Base-by-base conservation (phyloP, 2,329 filamentous ascomycete species). In the Diaporthe velutina region DNA sequence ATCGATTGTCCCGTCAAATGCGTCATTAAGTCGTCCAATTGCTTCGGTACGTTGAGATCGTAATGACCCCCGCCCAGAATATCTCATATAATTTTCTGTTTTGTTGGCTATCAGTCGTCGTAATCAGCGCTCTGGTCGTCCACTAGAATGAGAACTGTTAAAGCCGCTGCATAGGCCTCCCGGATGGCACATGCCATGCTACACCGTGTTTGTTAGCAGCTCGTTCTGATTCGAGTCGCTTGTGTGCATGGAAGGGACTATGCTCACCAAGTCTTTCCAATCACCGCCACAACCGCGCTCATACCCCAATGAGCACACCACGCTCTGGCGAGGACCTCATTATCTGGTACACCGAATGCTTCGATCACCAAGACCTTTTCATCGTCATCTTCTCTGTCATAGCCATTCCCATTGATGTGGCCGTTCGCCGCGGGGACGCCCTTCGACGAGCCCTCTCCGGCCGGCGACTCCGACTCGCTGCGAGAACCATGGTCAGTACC, bases 261-360 rank as follows among this genome's bases (percentile, higher is more conserved):
- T 22, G 86, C 89, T 82, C 79, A 91, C 90, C 90, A 95, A 22
- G 93, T 95, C 84, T 88, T 90, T 74, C 88, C 85, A 70, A 94
- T 82, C 81, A 95, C 92, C 12, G 93, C 93, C 74, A 95, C 89
- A 25, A 95, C 84, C 1, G 93, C 93, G 79, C 89, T 92, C 78
- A 94, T 83, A 3, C 93, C 93, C 90, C 93, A 94, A 79, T 94
- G 92, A 73, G 92, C 90, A 81, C 93, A 95, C 93, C 93, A 95
- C 9, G 93, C 93, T 76, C 93, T 86, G 1, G 92, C 93, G 78
- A 95, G 88, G 5, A 95, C 93, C 82, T 95, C 93, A 78, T 95
- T 95, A 82, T 95, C 93, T 66, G 86, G 86, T 30, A 93, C 92
- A 0, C 93, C 93, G 80, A 94, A 92, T 0, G 93, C 92, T 83